Evolutionary conservation across 2,329 filamentous ascomycete genomes (phyloP), one percentile per base, ranked within the genome.

Genomic region (Zalaria sp.): DNA sequence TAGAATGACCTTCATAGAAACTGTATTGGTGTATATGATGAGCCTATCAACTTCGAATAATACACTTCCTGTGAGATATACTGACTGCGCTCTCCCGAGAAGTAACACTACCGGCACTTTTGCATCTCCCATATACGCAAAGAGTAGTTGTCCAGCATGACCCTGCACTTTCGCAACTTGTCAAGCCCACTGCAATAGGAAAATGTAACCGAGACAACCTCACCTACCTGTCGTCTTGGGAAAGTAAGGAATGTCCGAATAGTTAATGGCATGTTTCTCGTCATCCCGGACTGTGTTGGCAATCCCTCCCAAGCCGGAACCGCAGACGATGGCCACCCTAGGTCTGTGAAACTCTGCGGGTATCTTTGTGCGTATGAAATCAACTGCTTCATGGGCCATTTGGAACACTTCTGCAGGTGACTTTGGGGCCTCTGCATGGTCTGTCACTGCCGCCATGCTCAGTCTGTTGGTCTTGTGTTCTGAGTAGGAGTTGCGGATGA

Each of bases 1-100:
- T 77, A 2, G 69, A 68, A 53, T 81, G 72, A 29, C 78, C 78
- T 59, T 82, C 78, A 54, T 81, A 82, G 60, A 77, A 81, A 58
- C 77, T 79, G 45, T 38, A 43, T 38, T 41, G 34, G 43, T 45
- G 41, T 38, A 41, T 34, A 39, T 34, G 50, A 45, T 43, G 41
- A 50, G 42, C 41, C 34, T 45, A 34, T 41, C 31, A 42, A 35
- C 38, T 8, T 34, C 10, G 18, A 31, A 6, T 3, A 40, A 27
- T 25, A 11, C 35, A 42, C 27, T 40, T 38, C n/a, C 8, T n/a
- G 7, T 25, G 27, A 4, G 10, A 1, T 11, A 47, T 43, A 67
- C 73, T 67, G 47, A 79, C 76, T 81, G 77, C 50, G 72, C 72
- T 53, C 77, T 67, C 48, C 77, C 77, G 46, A 79, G 74, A 59